Evolutionary conservation across 108 stramenopile genomes (phyloP).

Genomic region (Pseudonitzschia pungens): DNA sequence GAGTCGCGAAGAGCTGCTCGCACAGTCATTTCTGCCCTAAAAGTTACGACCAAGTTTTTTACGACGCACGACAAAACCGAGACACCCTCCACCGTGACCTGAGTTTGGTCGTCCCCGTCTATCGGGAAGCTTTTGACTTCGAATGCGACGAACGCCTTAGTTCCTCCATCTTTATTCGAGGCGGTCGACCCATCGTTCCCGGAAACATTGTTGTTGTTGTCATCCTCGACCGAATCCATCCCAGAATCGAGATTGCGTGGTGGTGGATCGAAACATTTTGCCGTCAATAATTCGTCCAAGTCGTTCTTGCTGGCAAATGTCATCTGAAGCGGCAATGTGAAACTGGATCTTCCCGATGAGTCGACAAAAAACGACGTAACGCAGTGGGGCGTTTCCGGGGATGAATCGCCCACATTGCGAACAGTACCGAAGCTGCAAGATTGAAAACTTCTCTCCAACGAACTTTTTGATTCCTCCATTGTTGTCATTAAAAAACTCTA

Average conservation of each 20-base stretch:
- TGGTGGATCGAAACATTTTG: slow-evolving; percentile 26
- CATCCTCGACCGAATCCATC: not conserved
- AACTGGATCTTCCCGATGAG: slow-evolving; percentile 49
- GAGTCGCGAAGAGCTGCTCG: slow-evolving; percentile 19
- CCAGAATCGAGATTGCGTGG: slow-evolving; percentile 22
- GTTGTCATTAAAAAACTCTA: not conserved
- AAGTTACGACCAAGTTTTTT: slow-evolving; percentile 19
- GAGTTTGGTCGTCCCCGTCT: not conserved
- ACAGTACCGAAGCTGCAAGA: slow-evolving; percentile 28
- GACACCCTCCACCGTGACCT: slow-evolving; percentile 35
- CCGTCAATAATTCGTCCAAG: slow-evolving; percentile 38
- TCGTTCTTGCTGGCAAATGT: slow-evolving; percentile 31
- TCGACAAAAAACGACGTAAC: slow-evolving; percentile 48
- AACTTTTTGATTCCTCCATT: not conserved
- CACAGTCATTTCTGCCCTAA: slow-evolving; percentile 40
- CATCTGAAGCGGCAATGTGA: slow-evolving; percentile 42
- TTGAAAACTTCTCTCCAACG: slow-evolving; percentile 26
- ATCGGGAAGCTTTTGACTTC: slow-evolving; percentile 31
- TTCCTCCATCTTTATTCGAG: not conserved
- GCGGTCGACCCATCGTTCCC: not conserved
- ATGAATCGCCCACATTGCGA: not conserved
- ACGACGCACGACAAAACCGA: slow-evolving; percentile 26
- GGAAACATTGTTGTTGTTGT: not conserved
- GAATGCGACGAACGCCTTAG: slow-evolving; percentile 25
- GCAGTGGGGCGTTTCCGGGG: not conserved